phyloP scores from a whole-genome alignment of 1,284 basidiomycete species.

The Takashimella koratensis region DNA sequence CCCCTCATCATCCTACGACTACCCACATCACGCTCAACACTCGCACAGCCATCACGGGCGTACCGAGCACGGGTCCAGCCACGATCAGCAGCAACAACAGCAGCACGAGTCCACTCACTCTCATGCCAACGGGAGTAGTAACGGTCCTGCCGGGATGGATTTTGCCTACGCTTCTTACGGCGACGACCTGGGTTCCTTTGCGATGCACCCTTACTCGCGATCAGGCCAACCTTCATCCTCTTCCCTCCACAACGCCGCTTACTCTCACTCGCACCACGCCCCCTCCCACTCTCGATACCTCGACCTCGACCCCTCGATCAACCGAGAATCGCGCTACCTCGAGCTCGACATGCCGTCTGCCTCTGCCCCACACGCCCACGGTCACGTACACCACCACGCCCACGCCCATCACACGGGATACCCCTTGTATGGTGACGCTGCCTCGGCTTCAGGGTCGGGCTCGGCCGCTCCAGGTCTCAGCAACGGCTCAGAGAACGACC shows the following conservation, averaged over 20 bases:
- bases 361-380: too few relatives aligned
- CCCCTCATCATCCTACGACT: background rate
- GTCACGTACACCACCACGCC: too few relatives aligned
- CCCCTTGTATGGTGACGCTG: background rate
- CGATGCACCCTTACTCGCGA: background rate
- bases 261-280: conserved; percentile 9
- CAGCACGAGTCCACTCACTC: too few relatives aligned
- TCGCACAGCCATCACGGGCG: background rate
- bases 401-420: too few relatives aligned
- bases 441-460: background rate
- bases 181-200: conserved; percentile 8
- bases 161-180: conserved; percentile 2
- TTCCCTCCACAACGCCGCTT: conserved; percentile 1
- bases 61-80: too few relatives aligned
- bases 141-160: background rate
- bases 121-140: too few relatives aligned
- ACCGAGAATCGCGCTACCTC: background rate
- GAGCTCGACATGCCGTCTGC: too few relatives aligned
- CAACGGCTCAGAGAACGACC: background rate
- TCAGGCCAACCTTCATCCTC: background rate
- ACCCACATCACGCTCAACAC: background rate
- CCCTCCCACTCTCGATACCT: conserved; percentile 20
- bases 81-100: background rate
- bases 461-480: background rate
- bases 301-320: conserved; percentile 21